phyloP scores from a whole-genome alignment of 1,284 basidiomycete genomes.

The Apiotrichum akiyoshidainum region DNA sequence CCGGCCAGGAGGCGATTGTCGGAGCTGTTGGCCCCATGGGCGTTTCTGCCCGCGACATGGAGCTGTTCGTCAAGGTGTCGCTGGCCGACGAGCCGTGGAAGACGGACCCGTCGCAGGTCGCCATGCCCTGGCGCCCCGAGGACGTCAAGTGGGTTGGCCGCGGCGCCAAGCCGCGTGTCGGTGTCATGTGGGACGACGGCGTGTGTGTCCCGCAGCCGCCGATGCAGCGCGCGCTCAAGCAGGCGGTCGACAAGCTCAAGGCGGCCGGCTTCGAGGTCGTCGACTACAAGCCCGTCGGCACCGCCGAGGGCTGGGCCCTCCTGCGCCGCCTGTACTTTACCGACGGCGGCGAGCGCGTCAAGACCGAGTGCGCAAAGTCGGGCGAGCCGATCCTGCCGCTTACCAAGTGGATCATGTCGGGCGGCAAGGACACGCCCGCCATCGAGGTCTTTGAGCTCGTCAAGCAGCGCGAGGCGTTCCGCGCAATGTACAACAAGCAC shows the following conservation, averaged over 20 bases:
- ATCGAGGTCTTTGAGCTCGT: slow-evolving; percentile 36
- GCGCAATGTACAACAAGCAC: slow-evolving; percentile 26
- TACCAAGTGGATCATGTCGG: slow-evolving; percentile 31
- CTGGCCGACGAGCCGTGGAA: slow-evolving; percentile 44
- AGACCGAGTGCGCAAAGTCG: slow-evolving; percentile 12
- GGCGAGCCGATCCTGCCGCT: slow-evolving; percentile 38
- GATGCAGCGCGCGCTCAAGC: slow-evolving; percentile 39
- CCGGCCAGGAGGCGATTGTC: slow-evolving; percentile 37
- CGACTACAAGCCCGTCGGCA: slow-evolving; percentile 27
- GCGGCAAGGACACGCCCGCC: slow-evolving; percentile 19
- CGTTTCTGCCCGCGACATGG: slow-evolving; percentile 37
- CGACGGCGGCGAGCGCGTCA: slow-evolving; percentile 38
- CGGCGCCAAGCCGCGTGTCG: slow-evolving; percentile 32
- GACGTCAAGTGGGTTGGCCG: slow-evolving; percentile 18
- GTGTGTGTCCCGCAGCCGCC: slow-evolving; percentile 43
- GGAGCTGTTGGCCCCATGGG: slow-evolving; percentile 43
- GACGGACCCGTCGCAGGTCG: slow-evolving; percentile 33
- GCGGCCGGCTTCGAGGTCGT: slow-evolving; percentile 28
- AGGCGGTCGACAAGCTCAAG: slow-evolving; percentile 30
- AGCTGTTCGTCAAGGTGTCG: slow-evolving; percentile 38
- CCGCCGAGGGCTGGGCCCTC: slow-evolving; percentile 31
- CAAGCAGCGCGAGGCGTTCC: slow-evolving; percentile 28
- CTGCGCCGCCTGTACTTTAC: slow-evolving; percentile 34
- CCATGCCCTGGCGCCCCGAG: slow-evolving; percentile 38
- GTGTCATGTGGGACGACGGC: slow-evolving; percentile 46